Conservation (phyloP, 2,329 filamentous ascomycete genomes). For the Fusarium duplospermum region DNA sequence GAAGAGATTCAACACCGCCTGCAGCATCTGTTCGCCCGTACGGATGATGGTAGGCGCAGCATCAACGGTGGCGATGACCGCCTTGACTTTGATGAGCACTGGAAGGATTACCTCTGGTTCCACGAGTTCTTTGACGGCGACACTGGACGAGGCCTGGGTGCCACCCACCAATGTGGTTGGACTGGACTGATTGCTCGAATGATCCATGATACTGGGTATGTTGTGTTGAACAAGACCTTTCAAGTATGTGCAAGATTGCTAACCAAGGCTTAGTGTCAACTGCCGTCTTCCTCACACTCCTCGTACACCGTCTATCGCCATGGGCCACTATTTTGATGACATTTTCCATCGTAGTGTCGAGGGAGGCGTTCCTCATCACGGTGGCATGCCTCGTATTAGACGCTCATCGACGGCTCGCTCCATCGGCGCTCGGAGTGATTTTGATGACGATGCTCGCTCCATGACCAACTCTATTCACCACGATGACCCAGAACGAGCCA, state of each 20-base stretch:
- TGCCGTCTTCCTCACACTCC: constrained; percentile 95
- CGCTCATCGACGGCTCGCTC: constrained; percentile 86
- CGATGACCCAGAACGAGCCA: constrained; percentile 57
- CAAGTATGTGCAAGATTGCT: constrained; percentile 46
- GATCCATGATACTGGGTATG: constrained; percentile 97
- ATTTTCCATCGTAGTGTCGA: constrained; percentile 68
- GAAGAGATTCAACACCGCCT: constrained; percentile 95
- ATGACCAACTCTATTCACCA: constrained; percentile 47
- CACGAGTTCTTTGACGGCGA: constrained; percentile 98
- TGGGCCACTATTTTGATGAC: constrained; percentile 96
- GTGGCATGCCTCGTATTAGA: constrained; percentile 68
- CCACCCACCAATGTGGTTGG: constrained; percentile 96
- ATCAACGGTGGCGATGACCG: constrained; percentile 88
- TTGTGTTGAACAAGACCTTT: constrained; percentile 50
- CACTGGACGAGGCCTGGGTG: constrained; percentile 86
- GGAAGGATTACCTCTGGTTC: constrained; percentile 90
- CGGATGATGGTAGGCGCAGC: constrained; percentile 86
- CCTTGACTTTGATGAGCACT: constrained; percentile 91
- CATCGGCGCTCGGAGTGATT: constrained; percentile 87
- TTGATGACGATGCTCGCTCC: constrained; percentile 58
- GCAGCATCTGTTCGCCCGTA: constrained; percentile 88
- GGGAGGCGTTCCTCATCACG: constrained; percentile 51
- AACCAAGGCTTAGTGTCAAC: constrained; percentile 71
- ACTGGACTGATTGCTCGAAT: constrained; percentile 95
- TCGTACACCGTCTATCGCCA: constrained; percentile 83